Percentiles rank a stretch among this genome's conserved stretches.
These are phyloP conservation scores for Saussurea involucrata DNA, from an alignment of 129 eudicot genomes.

Conservation along the genomic window DNA sequence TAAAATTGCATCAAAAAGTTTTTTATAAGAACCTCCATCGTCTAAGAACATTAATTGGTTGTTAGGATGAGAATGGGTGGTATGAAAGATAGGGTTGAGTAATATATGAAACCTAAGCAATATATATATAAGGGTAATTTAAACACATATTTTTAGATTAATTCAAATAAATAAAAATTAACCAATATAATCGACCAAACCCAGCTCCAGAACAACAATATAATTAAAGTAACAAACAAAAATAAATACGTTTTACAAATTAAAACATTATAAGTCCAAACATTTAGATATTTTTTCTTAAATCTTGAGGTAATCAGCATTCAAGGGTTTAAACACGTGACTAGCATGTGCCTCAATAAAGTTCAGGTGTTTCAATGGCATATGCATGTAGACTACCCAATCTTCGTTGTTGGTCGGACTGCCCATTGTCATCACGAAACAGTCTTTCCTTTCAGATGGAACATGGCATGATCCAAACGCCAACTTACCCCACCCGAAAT, in stretches of 20 bases:
- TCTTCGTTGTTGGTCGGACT: conserved; percentile 51
- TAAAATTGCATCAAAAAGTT: too few relatives aligned
- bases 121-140: neutral
- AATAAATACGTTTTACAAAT: neutral
- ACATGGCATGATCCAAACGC: conserved; percentile 51
- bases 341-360: conserved; percentile 28
- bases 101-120: neutral
- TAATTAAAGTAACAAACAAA: neutral
- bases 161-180: neutral
- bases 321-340: conserved; percentile 35
- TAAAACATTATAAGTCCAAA: neutral
- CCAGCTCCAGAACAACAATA: neutral
- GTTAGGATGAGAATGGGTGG: too few relatives aligned
- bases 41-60: too few relatives aligned
- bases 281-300: neutral
- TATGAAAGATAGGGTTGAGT: too few relatives aligned
- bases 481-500: conserved; percentile 58
- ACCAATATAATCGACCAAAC: too few relatives aligned
- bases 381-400: conserved; percentile 57
- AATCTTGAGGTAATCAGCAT: conserved; percentile 28
- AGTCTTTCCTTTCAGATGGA: conserved; percentile 39
- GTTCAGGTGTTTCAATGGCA: conserved; percentile 36
- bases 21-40: too few relatives aligned
- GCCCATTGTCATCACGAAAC: conserved; percentile 61
- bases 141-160: neutral